Evolutionary conservation across 2,329 filamentous ascomycete species (phyloP), one percentile per base, ranked within the genome.

Genomic region (Aureobasidium sp.): DNA sequence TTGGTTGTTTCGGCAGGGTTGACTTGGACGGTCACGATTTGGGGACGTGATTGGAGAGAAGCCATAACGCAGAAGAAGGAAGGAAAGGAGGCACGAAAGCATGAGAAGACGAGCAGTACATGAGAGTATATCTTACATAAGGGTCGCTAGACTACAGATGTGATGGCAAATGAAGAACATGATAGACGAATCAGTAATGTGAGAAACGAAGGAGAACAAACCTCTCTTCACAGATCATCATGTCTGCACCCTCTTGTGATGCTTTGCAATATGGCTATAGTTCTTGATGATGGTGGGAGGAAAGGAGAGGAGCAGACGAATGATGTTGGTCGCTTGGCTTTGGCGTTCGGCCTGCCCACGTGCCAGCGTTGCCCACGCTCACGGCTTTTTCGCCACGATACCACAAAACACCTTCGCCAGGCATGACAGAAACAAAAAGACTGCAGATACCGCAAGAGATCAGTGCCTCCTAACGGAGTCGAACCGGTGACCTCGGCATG

Each of bases 1-100:
- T 73, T 92, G 56, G 73, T 87, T 1, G 70, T 78, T 4, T 73
- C 71, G 9, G 72, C 87, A 0, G 71, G 73, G 0, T 79, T 78
- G 10, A 79, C 86, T 0, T 85, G 82, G 78, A 75, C 83, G 2
- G 85, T 83, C 1, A 82, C 85, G 4, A 64, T 80, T 13, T 87
- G 82, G 72, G 87, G 87, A 0, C 78, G 62, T 65, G 56, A 60
- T 20, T 73, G 70, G 72, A 69, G 71, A 62, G 71, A 72, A 40
- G 68, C 38, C 40, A 64, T 74, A 10, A 54, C 70, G 50, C 38
- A 61, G 18, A 64, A 64, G 8, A 69, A 69, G 23, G 68, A 71
- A 31, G 66, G 56, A 31, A 67, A 69, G 38, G 59, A 66, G 45
- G 27, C 50, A 2, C 31, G 27, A 27, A 56, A 54, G 56, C 58